Base-by-base conservation (phyloP, 208 protist species). In the Acanthamoeba castellanii region DNA sequence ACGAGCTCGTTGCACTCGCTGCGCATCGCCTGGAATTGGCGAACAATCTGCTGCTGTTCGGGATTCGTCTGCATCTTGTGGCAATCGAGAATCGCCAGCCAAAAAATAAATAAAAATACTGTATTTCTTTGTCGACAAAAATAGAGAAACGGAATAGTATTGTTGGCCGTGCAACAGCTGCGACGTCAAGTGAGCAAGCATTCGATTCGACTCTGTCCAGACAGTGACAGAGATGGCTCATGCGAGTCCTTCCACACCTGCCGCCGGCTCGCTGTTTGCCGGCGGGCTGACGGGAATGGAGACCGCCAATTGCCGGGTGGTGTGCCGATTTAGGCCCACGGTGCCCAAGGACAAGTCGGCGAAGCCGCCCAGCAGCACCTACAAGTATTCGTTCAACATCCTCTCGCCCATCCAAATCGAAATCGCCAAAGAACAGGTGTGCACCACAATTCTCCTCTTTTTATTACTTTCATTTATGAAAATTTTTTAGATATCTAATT, bases 1-100 rank as follows among this genome's bases (percentile, higher is more conserved):
- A 61, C 52, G 32, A 93, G 37, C 18, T 78, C 55, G n/a, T 76
- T 55, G 70, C 68, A 81, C 59, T 95, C 72, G 16, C 42, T 7
- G 2, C 87, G 66, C 70, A 95, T 89, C 7, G 30, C 61, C 66
- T 95, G 76, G 93, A 84, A 95, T 20, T 68, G 78, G 18, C 45
- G 27, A 14, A 91, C 61, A 59, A 95, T 90, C 76, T 91, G 72
- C 30, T 95, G 52, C 74, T 95, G 88, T 18, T 91, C 84, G 55
- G 84, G 47, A 50, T 91, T 64, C 25, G 55, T 34, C 59, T 91
- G 84, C 84, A 91, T 91, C 9, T 50, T 85, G 74, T 22, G 22
- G 14, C 66, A 20, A 72, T 8, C 59, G 25, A 66, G n/a, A n/a
- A 61, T 25, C 55, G n/a, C 20, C 2, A 64, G 37, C 27, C 34